phyloP scores from a whole-genome alignment of 1,139 yeast species.

The Geotrichum macrosporum region DNA sequence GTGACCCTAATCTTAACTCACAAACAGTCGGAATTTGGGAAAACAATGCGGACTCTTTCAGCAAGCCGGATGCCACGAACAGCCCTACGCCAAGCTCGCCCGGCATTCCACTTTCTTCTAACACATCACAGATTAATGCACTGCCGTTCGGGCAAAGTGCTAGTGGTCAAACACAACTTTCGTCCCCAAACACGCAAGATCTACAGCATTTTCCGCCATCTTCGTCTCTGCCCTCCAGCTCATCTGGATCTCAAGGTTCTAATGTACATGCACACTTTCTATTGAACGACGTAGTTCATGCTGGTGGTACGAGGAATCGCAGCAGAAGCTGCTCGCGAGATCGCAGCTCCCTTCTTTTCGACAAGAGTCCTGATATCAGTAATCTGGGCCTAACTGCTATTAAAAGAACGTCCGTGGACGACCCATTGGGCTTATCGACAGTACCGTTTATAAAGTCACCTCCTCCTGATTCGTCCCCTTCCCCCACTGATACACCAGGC shows the following conservation, averaged over 20 bases:
- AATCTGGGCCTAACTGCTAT: too few species aligned
- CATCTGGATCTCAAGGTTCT: slow-evolving; percentile 49
- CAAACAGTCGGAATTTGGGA: not conserved
- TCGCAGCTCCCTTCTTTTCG: slow-evolving; percentile 1
- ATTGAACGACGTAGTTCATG: slow-evolving; percentile 63
- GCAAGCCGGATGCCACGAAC: not conserved
- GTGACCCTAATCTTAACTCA: slow-evolving; percentile 1
- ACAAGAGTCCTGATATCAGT: not conserved
- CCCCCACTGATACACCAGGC: too few species aligned
- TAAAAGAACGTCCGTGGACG: not conserved
- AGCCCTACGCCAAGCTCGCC: too few species aligned
- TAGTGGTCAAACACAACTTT: too few species aligned
- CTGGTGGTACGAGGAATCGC: slow-evolving; percentile 42
- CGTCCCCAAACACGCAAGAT: too few species aligned
- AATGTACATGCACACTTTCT: slow-evolving; percentile 79
- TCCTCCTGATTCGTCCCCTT: too few species aligned
- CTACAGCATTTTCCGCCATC: too few species aligned
- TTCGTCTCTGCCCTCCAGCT: not conserved
- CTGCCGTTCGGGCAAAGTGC: too few species aligned
- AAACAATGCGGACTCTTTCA: not conserved
- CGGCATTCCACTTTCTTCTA: not conserved
- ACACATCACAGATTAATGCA: not conserved
- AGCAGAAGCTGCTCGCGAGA: slow-evolving; percentile 40
- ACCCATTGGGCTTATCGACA: too few species aligned
- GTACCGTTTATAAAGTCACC: too few species aligned